These are phyloP conservation scores for Penicillium sp. DNA, from an alignment of 2,329 filamentous ascomycete species.

Conservation along the genomic window DNA sequence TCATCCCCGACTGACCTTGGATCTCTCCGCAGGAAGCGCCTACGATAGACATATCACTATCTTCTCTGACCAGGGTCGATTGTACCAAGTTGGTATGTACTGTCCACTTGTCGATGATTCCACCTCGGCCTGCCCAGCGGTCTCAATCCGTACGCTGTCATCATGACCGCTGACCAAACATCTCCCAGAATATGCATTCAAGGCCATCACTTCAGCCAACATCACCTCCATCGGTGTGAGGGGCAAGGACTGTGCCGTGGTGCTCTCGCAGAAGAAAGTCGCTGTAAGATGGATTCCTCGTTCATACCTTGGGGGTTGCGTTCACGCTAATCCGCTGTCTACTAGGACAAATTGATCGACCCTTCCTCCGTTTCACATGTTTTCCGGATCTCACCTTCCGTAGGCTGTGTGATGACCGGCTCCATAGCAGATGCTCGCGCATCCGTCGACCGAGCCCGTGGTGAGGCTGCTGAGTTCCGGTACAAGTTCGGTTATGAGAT, in stretches of 20 bases:
- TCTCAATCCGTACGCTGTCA: slow-evolving; percentile 14
- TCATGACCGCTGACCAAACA: slow-evolving; percentile 32
- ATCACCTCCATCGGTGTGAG: slow-evolving; percentile 96
- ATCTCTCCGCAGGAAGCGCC: slow-evolving; percentile 63
- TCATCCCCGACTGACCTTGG: slow-evolving; percentile 32
- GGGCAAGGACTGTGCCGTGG: slow-evolving; percentile 95
- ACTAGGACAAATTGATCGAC: slow-evolving; percentile 97
- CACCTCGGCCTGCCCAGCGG: background rate
- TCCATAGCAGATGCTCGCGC: slow-evolving; percentile 97
- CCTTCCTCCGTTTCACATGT: slow-evolving; percentile 95
- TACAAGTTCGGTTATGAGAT: slow-evolving; percentile 99
- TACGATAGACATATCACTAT: slow-evolving; percentile 99
- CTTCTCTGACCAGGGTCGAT: slow-evolving; percentile 96
- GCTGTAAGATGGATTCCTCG: slow-evolving; percentile 65
- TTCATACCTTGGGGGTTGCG: background rate
- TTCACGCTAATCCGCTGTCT: slow-evolving; percentile 17
- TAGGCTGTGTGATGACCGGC: slow-evolving; percentile 97
- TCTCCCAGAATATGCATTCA: slow-evolving; percentile 94
- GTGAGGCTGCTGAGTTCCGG: slow-evolving; percentile 94
- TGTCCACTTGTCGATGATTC: background rate
- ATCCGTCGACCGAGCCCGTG: slow-evolving; percentile 86
- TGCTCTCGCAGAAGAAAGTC: slow-evolving; percentile 99
- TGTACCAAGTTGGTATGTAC: slow-evolving; percentile 92
- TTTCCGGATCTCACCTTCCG: slow-evolving; percentile 92
- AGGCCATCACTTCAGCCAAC: slow-evolving; percentile 98